Evolutionary conservation across 805 yeast genomes (phyloP).

Genomic region (Ogataea degrootiae): DNA sequence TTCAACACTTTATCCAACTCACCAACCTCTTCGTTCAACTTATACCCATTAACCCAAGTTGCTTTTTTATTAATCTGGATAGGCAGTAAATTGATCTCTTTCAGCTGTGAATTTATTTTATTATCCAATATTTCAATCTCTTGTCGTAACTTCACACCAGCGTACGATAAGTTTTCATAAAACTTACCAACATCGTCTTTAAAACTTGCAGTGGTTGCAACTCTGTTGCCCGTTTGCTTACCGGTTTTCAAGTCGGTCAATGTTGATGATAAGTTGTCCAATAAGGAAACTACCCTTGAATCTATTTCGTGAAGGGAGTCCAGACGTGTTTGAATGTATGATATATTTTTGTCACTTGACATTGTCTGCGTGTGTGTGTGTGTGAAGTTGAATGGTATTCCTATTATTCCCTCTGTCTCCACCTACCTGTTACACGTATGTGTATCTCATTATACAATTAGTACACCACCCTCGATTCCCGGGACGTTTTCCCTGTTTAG

Average conservation of each 20-base stretch:
- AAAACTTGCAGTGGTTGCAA: constrained; percentile 33
- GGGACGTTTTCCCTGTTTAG: too few relatives aligned
- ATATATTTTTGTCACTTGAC: constrained; percentile 10
- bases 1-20: constrained; percentile 27
- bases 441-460: too few relatives aligned
- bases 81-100: constrained; percentile 48
- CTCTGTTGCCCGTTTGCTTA: constrained; percentile 22
- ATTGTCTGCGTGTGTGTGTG: background rate
- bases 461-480: too few relatives aligned
- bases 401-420: too few relatives aligned
- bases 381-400: too few relatives aligned
- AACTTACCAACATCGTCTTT: constrained; percentile 41
- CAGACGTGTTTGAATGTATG: constrained; percentile 45
- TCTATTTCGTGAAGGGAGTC: constrained; percentile 51
- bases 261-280: constrained; percentile 45
- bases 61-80: constrained; percentile 67
- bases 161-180: constrained; percentile 49
- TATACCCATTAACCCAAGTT: constrained; percentile 56
- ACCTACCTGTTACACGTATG: too few relatives aligned
- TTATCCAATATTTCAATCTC: constrained; percentile 66
- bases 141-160: constrained; percentile 56
- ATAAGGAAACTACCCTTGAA: constrained; percentile 41
- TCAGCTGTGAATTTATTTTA: constrained; percentile 38
- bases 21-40: constrained; percentile 45
- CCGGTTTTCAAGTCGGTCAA: constrained; percentile 37